phyloP scores from a whole-genome alignment of 2,329 filamentous ascomycete species.

The Dryadomyces quercus-mongolicae region DNA sequence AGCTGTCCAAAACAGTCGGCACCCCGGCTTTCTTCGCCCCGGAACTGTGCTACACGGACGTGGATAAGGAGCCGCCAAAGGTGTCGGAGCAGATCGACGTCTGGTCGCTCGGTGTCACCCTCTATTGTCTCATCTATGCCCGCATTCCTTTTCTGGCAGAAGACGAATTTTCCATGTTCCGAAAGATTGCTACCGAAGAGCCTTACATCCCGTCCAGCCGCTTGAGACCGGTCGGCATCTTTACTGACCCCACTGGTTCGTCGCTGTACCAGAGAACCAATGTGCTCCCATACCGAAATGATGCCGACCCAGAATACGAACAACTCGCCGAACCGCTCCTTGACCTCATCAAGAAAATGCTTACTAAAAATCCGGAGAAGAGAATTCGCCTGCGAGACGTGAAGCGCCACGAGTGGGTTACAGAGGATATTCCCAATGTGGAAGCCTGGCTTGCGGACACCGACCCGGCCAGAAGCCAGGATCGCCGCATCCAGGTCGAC shows the following conservation, averaged over 20 bases:
- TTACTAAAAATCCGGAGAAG: constrained; percentile 80
- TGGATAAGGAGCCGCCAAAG: constrained; percentile 55
- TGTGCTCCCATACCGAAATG: constrained; percentile 57
- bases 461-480: constrained; percentile 67
- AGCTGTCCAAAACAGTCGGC: constrained; percentile 95
- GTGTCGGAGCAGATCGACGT: constrained; percentile 92
- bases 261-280: constrained; percentile 46
- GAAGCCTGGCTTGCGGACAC: constrained; percentile 86
- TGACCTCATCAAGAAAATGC: constrained; percentile 66
- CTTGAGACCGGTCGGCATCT: constrained; percentile 60
- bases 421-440: constrained; percentile 63
- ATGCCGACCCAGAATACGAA: constrained; percentile 74
- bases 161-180: constrained; percentile 86
- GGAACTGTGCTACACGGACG: constrained; percentile 83
- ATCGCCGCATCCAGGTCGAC: constrained; percentile 83
- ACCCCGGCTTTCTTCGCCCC: constrained; percentile 97
- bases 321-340: constrained; percentile 68
- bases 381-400: constrained; percentile 85
- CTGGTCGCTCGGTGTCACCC: constrained; percentile 90
- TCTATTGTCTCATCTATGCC: constrained; percentile 91
- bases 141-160: constrained; percentile 88
- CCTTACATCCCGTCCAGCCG: constrained; percentile 76
- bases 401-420: constrained; percentile 87
- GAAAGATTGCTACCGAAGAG: constrained; percentile 83
- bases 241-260: constrained; percentile 40